phyloP scores from a whole-genome alignment of 108 stramenopile species.

The Pseudonitzschia pungens region DNA sequence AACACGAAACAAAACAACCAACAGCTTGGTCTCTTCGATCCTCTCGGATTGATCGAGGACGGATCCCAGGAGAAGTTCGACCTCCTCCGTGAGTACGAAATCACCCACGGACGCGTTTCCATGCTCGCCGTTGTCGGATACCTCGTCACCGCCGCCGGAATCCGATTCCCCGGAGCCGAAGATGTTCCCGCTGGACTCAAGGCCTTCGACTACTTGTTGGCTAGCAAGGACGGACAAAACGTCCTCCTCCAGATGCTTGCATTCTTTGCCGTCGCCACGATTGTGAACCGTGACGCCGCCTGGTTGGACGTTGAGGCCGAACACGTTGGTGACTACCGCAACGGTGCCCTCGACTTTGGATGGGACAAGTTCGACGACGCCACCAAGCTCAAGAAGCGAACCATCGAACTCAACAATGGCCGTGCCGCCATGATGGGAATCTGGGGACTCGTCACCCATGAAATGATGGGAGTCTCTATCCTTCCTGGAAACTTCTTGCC shows the following conservation, averaged over 20 bases:
- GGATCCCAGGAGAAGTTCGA: constrained; percentile 57
- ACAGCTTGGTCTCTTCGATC: constrained; percentile 45
- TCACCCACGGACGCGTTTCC: constrained; percentile 76
- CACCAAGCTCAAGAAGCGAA: constrained; percentile 76
- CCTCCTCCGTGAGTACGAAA: constrained; percentile 56
- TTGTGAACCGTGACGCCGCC: constrained; percentile 46
- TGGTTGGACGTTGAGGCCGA: constrained; percentile 45
- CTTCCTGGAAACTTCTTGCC: constrained; percentile 41
- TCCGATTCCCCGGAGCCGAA: constrained; percentile 56
- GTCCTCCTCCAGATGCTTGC: constrained; percentile 43
- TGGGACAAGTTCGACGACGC: constrained; percentile 68
- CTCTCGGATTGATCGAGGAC: constrained; percentile 39
- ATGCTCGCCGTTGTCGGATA: constrained; percentile 83
- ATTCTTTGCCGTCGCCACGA: constrained; percentile 45
- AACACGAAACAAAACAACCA: not conserved
- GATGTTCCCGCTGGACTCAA: constrained; percentile 44
- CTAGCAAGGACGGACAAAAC: constrained; percentile 37
- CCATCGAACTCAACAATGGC: constrained; percentile 92
- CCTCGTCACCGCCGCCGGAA: constrained; percentile 59
- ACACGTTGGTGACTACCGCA: constrained; percentile 75
- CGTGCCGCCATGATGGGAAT: constrained; percentile 91
- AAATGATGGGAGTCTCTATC: constrained; percentile 55
- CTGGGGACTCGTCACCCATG: constrained; percentile 78
- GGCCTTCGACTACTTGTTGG: constrained; percentile 42
- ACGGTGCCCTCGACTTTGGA: constrained; percentile 68